Percentiles rank a stretch among this genome's conserved stretches.
These are phyloP conservation scores for Linderina pennispora DNA, from an alignment of 192 early-diverging fungal species.

Conservation along the genomic window DNA sequence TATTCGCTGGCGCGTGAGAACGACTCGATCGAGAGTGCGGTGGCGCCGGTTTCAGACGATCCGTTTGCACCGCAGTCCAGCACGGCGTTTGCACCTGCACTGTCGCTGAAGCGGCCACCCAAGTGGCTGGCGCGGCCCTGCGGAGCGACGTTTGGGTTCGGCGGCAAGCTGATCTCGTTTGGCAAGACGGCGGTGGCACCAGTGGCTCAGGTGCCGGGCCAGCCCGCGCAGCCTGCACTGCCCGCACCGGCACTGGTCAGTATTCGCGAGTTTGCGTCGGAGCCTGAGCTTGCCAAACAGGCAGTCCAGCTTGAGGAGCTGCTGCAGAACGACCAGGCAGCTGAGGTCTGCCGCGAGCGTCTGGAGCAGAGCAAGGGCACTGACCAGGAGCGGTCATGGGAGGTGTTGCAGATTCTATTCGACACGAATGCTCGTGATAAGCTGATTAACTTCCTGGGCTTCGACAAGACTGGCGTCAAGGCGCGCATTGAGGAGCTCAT, in stretches of 20 bases:
- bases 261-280: constrained; percentile 62
- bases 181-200: constrained; percentile 32
- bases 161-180: constrained; percentile 82
- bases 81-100: constrained; percentile 38
- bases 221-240: constrained; percentile 35
- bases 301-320: constrained; percentile 69
- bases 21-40: constrained; percentile 31
- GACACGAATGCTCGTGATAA: constrained; percentile 71
- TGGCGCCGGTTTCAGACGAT: constrained; percentile 46
- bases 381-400: constrained; percentile 55
- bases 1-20: constrained; percentile 56
- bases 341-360: constrained; percentile 44
- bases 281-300: constrained; percentile 62
- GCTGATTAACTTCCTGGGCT: constrained; percentile 85
- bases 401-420: constrained; percentile 79
- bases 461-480: constrained; percentile 62
- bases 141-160: constrained; percentile 84
- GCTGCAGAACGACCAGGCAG: constrained; percentile 48
- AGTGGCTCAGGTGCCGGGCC: constrained; percentile 3
- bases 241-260: constrained; percentile 47
- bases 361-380: constrained; percentile 24
- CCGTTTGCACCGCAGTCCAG: constrained; percentile 61
- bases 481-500: constrained; percentile 53
- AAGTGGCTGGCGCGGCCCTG: constrained; percentile 92
- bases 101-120: constrained; percentile 77